Evolutionary conservation across 805 yeast genomes (phyloP), one percentile per base, ranked within the genome.

Genomic region (Kuraishia borneana): DNA sequence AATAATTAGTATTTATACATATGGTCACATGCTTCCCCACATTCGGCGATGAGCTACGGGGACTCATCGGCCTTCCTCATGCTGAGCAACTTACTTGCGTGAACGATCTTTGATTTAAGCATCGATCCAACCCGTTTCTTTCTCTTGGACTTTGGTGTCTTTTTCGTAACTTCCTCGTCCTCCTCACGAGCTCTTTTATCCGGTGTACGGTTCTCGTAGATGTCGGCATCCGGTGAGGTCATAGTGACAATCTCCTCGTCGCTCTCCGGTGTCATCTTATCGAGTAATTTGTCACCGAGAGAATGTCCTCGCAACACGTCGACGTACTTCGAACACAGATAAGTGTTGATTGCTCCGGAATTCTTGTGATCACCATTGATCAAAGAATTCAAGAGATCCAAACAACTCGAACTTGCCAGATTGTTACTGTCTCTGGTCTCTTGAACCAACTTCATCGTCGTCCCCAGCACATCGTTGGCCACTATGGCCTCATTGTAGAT

Each of bases 401-500:
- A 60, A 41, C 89, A 70, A 5, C 88, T 70, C 0, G 96, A 85
- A 46, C 75, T 81, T 3, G 81, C 67, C 39, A 87, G 56, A 47
- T 77, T 81, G 49, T 82, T 75, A 26, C 56, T 54, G 21, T 61
- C 54, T 5, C 66, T 59, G 7, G 73, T 68, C 10, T 60, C 65
- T 17, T 60, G 54, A 40, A 82, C 61, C 32, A 73, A 58, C 1
- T 52, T 47, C 37, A 83, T 64, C 22, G 77, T 61, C 18, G 42
- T 45, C 5, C 55, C 53, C 32, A 85, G 63, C 16, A 81, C 60
- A 32, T 73, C 66, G 36, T 73, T 60, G 12, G 72, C 61, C 13
- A 81, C 62, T 34, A 88, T 64, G 40, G 70, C 68, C 19, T 70
- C 51, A 16, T 70, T 65, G 44, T 79, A 78, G 26, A 58, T 61